Conservation (phyloP, 768 basidiomycete genomes). For the Podaxis sp. region DNA sequence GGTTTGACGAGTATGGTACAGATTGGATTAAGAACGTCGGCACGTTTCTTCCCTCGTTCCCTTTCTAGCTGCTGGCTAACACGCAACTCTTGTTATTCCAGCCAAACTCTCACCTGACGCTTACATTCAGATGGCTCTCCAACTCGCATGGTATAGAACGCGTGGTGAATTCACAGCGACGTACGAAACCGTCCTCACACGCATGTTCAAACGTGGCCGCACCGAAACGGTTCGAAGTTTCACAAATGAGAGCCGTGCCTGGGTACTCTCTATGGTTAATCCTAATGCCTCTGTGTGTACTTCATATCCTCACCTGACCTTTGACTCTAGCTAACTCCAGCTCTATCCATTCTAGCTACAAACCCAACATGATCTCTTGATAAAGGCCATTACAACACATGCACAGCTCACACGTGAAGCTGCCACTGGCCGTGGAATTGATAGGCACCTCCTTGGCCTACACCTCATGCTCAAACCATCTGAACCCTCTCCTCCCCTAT, state of each 20-base stretch:
- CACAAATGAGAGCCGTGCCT: conserved; percentile 69
- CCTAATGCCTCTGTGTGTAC: conserved; percentile 43
- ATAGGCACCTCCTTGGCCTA: conserved; percentile 89
- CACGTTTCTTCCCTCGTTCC: conserved; percentile 34
- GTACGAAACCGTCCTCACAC: conserved; percentile 90
- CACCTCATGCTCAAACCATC: conserved; percentile 58
- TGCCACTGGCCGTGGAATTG: conserved; percentile 80
- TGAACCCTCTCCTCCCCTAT: conserved; percentile 60
- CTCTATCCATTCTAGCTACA: conserved; percentile 13
- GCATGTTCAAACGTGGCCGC: conserved; percentile 82
- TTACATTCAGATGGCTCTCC: conserved; percentile 88
- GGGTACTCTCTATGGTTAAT: conserved; percentile 76
- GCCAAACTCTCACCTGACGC: conserved; percentile 68
- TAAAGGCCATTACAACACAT: conserved; percentile 70
- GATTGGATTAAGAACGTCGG: conserved; percentile 84
- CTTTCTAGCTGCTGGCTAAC: not conserved
- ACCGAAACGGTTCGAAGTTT: conserved; percentile 87
- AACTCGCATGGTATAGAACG: conserved; percentile 86
- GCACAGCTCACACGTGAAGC: conserved; percentile 72
- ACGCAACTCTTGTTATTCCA: conserved; percentile 16
- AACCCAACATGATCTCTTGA: conserved; percentile 50
- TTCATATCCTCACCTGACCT: not conserved
- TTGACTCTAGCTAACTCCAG: conserved; percentile 1
- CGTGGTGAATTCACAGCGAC: conserved; percentile 80
- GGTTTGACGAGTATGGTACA: conserved; percentile 80